Evolutionary conservation across 2,329 filamentous ascomycete genomes (phyloP), one percentile per base, ranked within the genome.

Genomic region (Aschersonia sp.): DNA sequence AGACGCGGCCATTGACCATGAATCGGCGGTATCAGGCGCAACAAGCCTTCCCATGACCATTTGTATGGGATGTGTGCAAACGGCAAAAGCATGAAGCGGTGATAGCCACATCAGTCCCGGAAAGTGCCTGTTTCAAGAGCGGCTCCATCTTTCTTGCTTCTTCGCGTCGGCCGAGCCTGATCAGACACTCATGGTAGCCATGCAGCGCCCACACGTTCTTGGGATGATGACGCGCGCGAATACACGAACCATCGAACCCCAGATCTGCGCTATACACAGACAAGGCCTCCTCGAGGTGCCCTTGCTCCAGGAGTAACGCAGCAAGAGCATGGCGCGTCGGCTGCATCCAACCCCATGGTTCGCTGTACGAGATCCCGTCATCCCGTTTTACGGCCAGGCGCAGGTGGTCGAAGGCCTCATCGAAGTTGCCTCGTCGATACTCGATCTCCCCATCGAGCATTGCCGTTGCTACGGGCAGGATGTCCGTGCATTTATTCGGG

Each of bases 341-440:
- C 54, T 81, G 78, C 80, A 85, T 84, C 81, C 81, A 85, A 0
- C 76, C 77, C 81, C 81, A 84, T 0, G 82, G 82, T 59, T 86
- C 82, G 37, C 79, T 75, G 51, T 82, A 86, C 0, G 74, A 74
- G 22, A 86, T 66, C 0, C 58, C 61, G 53, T 82, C 79, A 48
- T 83, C 77, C 7, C 74, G 66, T 1, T 62, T 56, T 12, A 82
- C 73, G 0, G 80, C 71, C 6, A 61, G 63, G 2, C 71, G 68
- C 5, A 86, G 64, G 46, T 72, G 66, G 7, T 60, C 52, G 55
- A 83, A 84, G 0, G 79, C 80, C 0, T 57, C 43, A 0, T 74
- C 69, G 48, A 72, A 70, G 47, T 80, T 71, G 0, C 71, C 70
- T 5, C 67, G 69, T 1, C 83, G 76, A 55, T 86, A 87, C 47